A percentile compares a stretch with the other conserved stretches of the same genome.
These are phyloP conservation scores for Saccharomycopsis synnaedendra DNA, from an alignment of 805 yeast genomes.

Conservation along the genomic window DNA sequence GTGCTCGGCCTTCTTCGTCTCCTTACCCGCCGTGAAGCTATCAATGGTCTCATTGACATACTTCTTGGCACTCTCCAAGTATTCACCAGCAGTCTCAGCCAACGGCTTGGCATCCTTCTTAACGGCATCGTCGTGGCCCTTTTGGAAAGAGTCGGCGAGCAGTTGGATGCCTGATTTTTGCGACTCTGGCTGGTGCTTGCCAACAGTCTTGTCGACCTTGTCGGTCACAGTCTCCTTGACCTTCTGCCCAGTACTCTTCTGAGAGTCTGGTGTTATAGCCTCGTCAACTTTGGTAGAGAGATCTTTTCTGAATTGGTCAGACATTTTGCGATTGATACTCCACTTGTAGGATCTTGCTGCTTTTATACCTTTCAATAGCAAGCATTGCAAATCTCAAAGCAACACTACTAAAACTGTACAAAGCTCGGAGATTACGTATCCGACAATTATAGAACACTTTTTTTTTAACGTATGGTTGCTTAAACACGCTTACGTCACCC, in stretches of 20 bases:
- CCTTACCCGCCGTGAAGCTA: conserved; percentile 16
- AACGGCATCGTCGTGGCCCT: conserved; percentile 25
- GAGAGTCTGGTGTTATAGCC: conserved; percentile 55
- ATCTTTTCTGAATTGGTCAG: conserved; percentile 58
- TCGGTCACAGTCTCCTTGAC: conserved; percentile 63
- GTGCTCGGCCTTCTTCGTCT: neutral
- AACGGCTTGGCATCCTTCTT: neutral
- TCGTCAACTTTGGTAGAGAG: conserved; percentile 60
- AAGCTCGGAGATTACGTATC: too few relatives aligned
- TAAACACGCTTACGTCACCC: too few relatives aligned
- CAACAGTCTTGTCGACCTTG: conserved; percentile 53
- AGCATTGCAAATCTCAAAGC: neutral
- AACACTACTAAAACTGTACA: too few relatives aligned
- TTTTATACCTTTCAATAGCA: neutral
- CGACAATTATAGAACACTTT: too few relatives aligned
- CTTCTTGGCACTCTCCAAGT: conserved; percentile 45
- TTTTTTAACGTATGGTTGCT: too few relatives aligned
- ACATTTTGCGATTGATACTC: conserved; percentile 6
- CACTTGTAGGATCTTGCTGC: neutral
- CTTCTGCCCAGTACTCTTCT: conserved; percentile 53
- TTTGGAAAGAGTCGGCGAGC: conserved; percentile 44
- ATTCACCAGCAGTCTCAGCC: conserved; percentile 36
- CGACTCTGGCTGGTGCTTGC: conserved; percentile 47
- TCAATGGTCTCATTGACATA: conserved; percentile 33
- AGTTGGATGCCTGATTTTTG: conserved; percentile 52